These are phyloP conservation scores for Pilatotrama ljubarskyi DNA, from an alignment of 768 basidiomycete genomes.

Conservation along the genomic window DNA sequence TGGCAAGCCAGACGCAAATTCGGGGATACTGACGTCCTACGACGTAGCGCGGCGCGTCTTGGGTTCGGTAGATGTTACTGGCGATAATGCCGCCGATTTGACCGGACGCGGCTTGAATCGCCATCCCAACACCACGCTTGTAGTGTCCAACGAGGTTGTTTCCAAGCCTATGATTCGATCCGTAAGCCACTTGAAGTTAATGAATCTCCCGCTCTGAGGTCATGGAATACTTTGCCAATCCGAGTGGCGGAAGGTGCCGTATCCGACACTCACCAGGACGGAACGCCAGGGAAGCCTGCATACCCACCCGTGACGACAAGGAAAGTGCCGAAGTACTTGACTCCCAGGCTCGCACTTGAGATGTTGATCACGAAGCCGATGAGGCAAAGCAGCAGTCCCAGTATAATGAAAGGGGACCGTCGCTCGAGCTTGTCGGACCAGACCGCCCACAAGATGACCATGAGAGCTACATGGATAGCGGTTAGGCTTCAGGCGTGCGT, in stretches of 20 bases:
- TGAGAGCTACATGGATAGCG: conserved; percentile 41
- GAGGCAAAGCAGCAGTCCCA: conserved; percentile 49
- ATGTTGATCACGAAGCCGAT: conserved; percentile 69
- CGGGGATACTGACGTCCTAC: conserved; percentile 54
- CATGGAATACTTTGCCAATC: not conserved
- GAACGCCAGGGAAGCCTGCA: conserved; percentile 56
- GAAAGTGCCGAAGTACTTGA: conserved; percentile 75
- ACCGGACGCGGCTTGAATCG: conserved; percentile 67
- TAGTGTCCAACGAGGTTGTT: conserved; percentile 69
- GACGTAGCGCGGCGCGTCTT: conserved; percentile 60
- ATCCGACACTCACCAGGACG: conserved; percentile 46
- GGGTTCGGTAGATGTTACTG: conserved; percentile 58
- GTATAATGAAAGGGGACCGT: conserved; percentile 60
- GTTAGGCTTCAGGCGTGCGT: not conserved
- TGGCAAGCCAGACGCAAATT: too few species aligned
- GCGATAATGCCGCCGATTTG: conserved; percentile 68
- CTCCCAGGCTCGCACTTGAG: conserved; percentile 48
- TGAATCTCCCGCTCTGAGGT: too few species aligned
- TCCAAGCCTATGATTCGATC: conserved; percentile 35
- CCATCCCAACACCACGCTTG: conserved; percentile 70
- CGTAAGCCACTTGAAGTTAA: too few species aligned
- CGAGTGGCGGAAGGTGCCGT: not conserved
- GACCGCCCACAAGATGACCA: conserved; percentile 51
- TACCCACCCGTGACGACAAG: conserved; percentile 67
- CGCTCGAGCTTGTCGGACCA: conserved; percentile 57